Percentiles rank a stretch among this genome's conserved stretches.
Evolutionary conservation across 495 filamentous ascomycete genomes (phyloP).

Genomic region (Amniculicola lignicola): DNA sequence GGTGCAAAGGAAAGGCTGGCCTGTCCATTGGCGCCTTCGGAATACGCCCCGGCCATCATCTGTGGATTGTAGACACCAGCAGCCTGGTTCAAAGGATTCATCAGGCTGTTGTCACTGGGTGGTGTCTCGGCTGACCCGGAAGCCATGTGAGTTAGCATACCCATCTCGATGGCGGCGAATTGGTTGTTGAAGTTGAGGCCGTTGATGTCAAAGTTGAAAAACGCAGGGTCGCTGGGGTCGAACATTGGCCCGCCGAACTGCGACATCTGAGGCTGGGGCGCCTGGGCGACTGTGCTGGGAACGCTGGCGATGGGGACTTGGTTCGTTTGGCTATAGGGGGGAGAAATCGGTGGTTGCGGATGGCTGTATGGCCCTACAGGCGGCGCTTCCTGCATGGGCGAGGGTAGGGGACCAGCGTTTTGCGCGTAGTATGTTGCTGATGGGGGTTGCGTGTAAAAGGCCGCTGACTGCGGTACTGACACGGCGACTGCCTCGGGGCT

Average conservation of each 20-base stretch:
- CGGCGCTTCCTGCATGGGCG: constrained; percentile 34
- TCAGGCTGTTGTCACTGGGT: constrained; percentile 54
- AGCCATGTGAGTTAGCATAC: constrained; percentile 91
- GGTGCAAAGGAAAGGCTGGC: constrained; percentile 21
- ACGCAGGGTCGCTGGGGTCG: constrained; percentile 82
- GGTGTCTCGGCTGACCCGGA: constrained; percentile 77
- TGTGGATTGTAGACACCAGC: constrained; percentile 26
- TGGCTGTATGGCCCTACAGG: constrained; percentile 28
- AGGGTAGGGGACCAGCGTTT: constrained; percentile 26
- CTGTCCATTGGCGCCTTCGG: background rate
- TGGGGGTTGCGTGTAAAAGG: constrained; percentile 26
- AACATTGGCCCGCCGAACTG: constrained; percentile 53
- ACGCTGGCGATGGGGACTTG: constrained; percentile 44
- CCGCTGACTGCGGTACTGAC: constrained; percentile 15
- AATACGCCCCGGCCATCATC: constrained; percentile 10
- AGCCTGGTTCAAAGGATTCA: constrained; percentile 29
- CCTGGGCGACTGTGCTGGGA: constrained; percentile 40
- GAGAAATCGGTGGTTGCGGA: constrained; percentile 37
- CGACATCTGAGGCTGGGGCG: constrained; percentile 37
- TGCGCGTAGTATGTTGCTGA: constrained; percentile 32
- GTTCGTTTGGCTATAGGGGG: constrained; percentile 33
- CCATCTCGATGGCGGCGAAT: constrained; percentile 89
- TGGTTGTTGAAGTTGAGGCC: constrained; percentile 94
- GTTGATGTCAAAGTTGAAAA: constrained; percentile 92
- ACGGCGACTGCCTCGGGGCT: constrained; percentile 8